Base-by-base conservation (phyloP, 2,329 filamentous ascomycete genomes). In the Cordyceps fumosorosea region DNA sequence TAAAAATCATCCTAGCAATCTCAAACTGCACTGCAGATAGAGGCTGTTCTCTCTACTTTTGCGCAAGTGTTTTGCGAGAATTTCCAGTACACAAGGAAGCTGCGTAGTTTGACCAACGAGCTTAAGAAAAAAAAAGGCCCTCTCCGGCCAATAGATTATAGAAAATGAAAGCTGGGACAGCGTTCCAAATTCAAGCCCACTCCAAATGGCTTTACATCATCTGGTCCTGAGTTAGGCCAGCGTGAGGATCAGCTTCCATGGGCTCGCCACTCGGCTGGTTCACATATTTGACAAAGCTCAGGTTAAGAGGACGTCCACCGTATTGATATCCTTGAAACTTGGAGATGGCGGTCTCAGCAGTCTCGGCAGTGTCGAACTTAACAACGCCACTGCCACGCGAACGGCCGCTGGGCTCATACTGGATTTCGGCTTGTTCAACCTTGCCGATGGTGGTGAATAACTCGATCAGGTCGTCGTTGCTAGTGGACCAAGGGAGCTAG, bases 291-390 rank as follows among this genome's bases (percentile, higher is more conserved):
- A 97, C 93, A 72, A 90, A 98, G 74, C 88, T 93, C 71, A 99
- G 82, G 63, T 93, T 92, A 64, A 99, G 87, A 69, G 95, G 95
- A 67, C 95, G 91, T 61, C 93, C 93, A 67, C 95, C 95, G 71
- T 99, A 99, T 74, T 96, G 91, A 74, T 99, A 99, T 62, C 92
- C 92, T 68, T 95, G 93, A 80, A 99, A 99, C 75, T 99, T 99
- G 71, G 91, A 85, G 70, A 99, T 98, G 52, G 93, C 89, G 24
- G 92, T 97, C 69, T 96, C 92, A 1, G 95, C 92, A 65, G 92
- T 96, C 10, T 93, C 87, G 18, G 85, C 78, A 60, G 78, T 84
- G 72, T 96, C 91, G 73, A 99, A 98, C 65, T 95, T 88, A 62
- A 99, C 95, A n/a, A 99, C 95, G 73, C 95, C 95, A 63, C 90